Conservation (phyloP, 768 basidiomycete species). For the Agrocybe praecox region DNA sequence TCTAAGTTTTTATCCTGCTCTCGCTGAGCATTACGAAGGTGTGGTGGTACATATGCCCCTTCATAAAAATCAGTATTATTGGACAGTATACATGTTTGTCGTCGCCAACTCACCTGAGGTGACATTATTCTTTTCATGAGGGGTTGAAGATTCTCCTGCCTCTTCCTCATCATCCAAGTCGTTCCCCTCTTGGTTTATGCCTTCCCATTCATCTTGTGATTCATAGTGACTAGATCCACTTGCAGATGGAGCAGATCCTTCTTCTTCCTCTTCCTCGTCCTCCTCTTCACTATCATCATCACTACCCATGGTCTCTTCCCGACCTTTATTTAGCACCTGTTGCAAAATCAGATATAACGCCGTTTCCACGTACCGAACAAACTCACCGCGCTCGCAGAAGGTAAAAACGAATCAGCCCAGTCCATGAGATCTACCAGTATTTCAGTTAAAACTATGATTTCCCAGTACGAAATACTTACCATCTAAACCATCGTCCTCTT, state of each 20-base stretch:
- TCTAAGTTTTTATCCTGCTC: constrained; percentile 35
- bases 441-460: neutral
- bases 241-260: constrained; percentile 8
- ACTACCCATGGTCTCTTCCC: neutral
- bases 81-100: too few species aligned
- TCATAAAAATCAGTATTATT: constrained; percentile 1
- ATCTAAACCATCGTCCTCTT: constrained; percentile 81
- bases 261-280: constrained; percentile 22
- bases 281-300: neutral
- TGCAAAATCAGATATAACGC: neutral
- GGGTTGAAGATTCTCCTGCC: neutral
- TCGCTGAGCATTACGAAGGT: constrained; percentile 51
- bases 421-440: constrained; percentile 52
- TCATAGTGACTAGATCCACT: constrained; percentile 19
- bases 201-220: constrained; percentile 35
- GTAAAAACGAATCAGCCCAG: constrained; percentile 43
- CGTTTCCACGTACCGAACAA: neutral
- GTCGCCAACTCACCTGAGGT: constrained; percentile 8
- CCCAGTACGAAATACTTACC: constrained; percentile 47
- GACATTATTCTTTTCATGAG: constrained; percentile 3
- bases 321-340: neutral
- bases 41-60: constrained; percentile 81
- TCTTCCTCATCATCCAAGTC: constrained; percentile 15
- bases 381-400: constrained; percentile 15
- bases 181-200: constrained; percentile 25